Percentiles rank a stretch among this genome's conserved stretches.
phyloP scores from a whole-genome alignment of 2,329 filamentous ascomycete genomes.

The Fusarium sp. region DNA sequence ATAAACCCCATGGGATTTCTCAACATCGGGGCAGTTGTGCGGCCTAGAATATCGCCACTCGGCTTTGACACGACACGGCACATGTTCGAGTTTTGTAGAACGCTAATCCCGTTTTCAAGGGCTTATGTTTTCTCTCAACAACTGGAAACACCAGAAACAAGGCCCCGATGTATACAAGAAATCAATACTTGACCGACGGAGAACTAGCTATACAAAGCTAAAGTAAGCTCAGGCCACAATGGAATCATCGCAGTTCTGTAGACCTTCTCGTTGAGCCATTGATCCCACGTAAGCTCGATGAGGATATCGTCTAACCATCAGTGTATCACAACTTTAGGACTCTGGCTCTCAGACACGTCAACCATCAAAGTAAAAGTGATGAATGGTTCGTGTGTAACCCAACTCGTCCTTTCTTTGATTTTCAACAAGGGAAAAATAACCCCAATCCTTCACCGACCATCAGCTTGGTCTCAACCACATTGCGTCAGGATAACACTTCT shows the following conservation, averaged over 20 bases:
- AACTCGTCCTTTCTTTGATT: conserved; percentile 1
- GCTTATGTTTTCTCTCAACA: neutral
- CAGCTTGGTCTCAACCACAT: conserved; percentile 13
- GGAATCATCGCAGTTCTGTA: neutral
- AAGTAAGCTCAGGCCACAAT: conserved; percentile 9
- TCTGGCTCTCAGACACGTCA: conserved; percentile 19
- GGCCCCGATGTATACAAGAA: neutral
- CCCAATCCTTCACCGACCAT: conserved; percentile 24
- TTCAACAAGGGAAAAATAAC: neutral
- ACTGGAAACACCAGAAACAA: conserved; percentile 21
- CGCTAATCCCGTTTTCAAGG: conserved; percentile 15
- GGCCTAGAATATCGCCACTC: conserved; percentile 21
- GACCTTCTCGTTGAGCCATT: neutral
- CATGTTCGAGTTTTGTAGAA: conserved; percentile 10
- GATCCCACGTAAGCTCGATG: conserved; percentile 29
- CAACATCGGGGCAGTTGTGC: conserved; percentile 3
- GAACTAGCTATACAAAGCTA: conserved; percentile 17
- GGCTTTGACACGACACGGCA: conserved; percentile 16
- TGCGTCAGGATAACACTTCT: conserved; percentile 26
- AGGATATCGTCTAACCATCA: conserved; percentile 11
- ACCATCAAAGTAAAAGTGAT: neutral
- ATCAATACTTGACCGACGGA: neutral
- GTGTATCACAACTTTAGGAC: conserved; percentile 15
- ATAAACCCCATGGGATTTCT: conserved; percentile 27
- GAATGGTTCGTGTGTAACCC: neutral